These are phyloP conservation scores for Kitagawia praeruptora DNA, from an alignment of 129 eudicot species.

Conservation along the genomic window DNA sequence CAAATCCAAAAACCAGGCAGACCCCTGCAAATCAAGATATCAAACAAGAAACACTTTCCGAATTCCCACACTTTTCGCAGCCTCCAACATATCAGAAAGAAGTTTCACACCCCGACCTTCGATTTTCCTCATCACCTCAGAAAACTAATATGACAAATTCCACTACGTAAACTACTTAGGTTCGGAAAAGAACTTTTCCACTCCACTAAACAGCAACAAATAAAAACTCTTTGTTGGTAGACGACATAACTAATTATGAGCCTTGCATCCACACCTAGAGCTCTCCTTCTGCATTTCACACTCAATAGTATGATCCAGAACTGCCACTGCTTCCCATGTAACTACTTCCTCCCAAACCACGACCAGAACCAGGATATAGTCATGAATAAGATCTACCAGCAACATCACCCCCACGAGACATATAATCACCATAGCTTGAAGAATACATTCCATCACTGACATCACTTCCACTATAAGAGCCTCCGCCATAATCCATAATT, in stretches of 20 bases:
- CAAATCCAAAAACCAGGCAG: no score
- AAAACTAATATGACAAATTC: not conserved
- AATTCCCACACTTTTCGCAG: no score
- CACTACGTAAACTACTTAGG: no score
- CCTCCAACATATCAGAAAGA: no score
- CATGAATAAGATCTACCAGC: slow-evolving; percentile 86
- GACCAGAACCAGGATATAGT: slow-evolving; percentile 59
- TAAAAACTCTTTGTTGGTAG: not conserved
- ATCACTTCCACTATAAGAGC: slow-evolving; percentile 76
- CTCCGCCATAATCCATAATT: slow-evolving; percentile 67
- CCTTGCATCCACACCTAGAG: not conserved
- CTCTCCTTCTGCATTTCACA: not conserved
- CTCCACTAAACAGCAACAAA: not conserved
- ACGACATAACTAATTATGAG: not conserved
- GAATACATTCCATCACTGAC: slow-evolving; percentile 75
- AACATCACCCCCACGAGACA: slow-evolving; percentile 84
- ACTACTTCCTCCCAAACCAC: slow-evolving; percentile 65
- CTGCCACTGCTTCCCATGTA: slow-evolving; percentile 77
- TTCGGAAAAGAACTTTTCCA: not conserved
- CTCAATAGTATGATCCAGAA: slow-evolving; percentile 26
- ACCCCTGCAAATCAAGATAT: no score
- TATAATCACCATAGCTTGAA: slow-evolving; percentile 69
- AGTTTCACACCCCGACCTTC: no score
- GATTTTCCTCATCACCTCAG: no score
- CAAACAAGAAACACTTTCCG: no score